Evolutionary conservation across 768 basidiomycete species (phyloP), one percentile per base, ranked within the genome.

Genomic region (Naganishia friedmannii): DNA sequence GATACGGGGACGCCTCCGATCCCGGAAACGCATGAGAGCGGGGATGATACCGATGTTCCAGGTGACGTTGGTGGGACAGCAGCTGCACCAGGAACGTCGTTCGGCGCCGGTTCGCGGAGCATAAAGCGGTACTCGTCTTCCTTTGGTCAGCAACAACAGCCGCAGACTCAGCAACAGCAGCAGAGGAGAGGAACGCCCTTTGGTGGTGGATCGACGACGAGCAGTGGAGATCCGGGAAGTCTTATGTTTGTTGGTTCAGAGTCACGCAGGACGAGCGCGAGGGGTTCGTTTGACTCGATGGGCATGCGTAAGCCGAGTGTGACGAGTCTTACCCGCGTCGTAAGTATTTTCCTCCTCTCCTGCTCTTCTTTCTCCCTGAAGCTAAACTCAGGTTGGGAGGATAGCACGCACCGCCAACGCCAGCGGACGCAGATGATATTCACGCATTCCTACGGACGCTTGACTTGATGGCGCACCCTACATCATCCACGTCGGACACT

Each of bases 371-470:
- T 45, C n/a, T n/a, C n/a, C n/a, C n/a, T n/a, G n/a, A n/a, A n/a
- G n/a, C n/a, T n/a, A n/a, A n/a, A n/a, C n/a, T n/a, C n/a, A n/a
- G n/a, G n/a, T n/a, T n/a, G n/a, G n/a, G n/a, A n/a, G n/a, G 48
- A 51, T 34, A 57, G 54, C 54, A 48, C 31, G 26, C 29, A 17
- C 1, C 37, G 5, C 48, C 68, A 13, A 46, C 56, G 5, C 46
- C 72, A 26, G 48, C 68, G 12, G 79, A 80, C 53, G 73, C 74
- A 7, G 79, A 78, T 45, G 79, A 78, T 32, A 80, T 80, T 39
- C 72, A 78, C 70, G 75, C 75, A 21, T 80, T 80, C 76, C 71
- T 80, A 37, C 77, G 76, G 54, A 78, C 79, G 5, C 75, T 80
- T 2, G 79, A 80, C 42, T 67, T 74, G 0, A 46, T 80, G 58